These are phyloP conservation scores for Flaveria bidentis DNA, from an alignment of 129 eudicot genomes.

Conservation along the genomic window DNA sequence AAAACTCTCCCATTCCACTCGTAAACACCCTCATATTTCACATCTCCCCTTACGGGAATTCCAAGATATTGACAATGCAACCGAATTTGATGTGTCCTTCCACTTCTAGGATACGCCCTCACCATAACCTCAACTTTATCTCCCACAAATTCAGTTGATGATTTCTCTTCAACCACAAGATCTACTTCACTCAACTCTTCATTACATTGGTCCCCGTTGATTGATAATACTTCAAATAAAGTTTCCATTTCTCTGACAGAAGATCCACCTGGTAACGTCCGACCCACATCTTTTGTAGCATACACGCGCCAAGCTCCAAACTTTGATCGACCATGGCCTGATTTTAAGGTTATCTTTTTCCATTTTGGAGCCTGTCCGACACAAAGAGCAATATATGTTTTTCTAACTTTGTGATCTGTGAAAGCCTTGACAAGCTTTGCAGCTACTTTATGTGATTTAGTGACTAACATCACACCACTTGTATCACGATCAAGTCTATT, in stretches of 20 bases:
- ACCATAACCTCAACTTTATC: conserved; percentile 73
- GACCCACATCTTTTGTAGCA: conserved; percentile 74
- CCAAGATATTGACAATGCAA: conserved; percentile 98
- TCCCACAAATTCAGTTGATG: conserved; percentile 30
- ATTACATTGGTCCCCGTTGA: conserved; percentile 43
- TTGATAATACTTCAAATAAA: conserved; percentile 57
- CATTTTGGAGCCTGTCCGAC: conserved; percentile 70
- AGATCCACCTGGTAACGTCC: conserved; percentile 80
- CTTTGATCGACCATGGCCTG: conserved; percentile 95
- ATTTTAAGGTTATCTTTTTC: conserved; percentile 51
- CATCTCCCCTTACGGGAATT: conserved; percentile 81
- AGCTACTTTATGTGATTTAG: conserved; percentile 93
- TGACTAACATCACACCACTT: conserved; percentile 77
- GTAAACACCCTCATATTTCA: conserved; percentile 81
- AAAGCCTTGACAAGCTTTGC: conserved; percentile 95
- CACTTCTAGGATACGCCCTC: conserved; percentile 86
- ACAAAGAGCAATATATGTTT: conserved; percentile 77
- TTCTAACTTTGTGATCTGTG: conserved; percentile 79
- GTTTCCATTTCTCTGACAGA: conserved; percentile 83
- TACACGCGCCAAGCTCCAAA: conserved; percentile 98
- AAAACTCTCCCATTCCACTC: conserved; percentile 72
- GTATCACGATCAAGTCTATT: conserved; percentile 98
- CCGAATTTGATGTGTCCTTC: conserved; percentile 97
- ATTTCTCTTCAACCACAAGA: conserved; percentile 63
- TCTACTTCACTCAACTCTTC: conserved; percentile 34